These are phyloP conservation scores for Tulasnella sp. DNA, from an alignment of 768 basidiomycete species.

Conservation along the genomic window DNA sequence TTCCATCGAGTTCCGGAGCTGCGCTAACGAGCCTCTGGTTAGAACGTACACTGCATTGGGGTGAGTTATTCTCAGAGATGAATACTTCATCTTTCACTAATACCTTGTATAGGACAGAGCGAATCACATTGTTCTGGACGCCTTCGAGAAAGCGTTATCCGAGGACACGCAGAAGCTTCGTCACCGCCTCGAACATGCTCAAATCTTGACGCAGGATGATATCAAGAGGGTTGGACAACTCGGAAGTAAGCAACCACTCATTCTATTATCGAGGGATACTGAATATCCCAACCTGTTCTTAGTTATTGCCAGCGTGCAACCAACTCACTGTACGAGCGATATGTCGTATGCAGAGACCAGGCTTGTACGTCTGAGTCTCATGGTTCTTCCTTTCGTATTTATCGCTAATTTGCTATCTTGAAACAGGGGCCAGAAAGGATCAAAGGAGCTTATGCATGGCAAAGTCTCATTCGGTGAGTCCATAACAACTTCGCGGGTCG, in stretches of 20 bases:
- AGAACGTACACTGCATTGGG: slow-evolving; percentile 89
- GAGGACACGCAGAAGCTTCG: slow-evolving; percentile 35
- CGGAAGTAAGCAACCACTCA: slow-evolving; percentile 52
- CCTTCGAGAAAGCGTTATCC: slow-evolving; percentile 67
- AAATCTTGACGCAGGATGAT: slow-evolving; percentile 73
- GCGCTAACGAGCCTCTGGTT: neutral
- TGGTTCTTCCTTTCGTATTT: neutral
- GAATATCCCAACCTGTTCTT: neutral
- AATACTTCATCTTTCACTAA: neutral
- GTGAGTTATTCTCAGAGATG: slow-evolving; percentile 16
- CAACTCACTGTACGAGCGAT: slow-evolving; percentile 85
- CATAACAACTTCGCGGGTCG: neutral
- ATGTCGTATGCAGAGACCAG: slow-evolving; percentile 90
- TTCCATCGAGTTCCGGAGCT: neutral
- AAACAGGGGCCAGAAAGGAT: slow-evolving; percentile 72
- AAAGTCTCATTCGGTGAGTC: slow-evolving; percentile 64
- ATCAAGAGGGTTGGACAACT: slow-evolving; percentile 63
- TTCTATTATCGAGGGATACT: neutral
- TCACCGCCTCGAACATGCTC: slow-evolving; percentile 88
- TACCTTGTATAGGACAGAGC: slow-evolving; percentile 56
- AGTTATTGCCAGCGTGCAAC: slow-evolving; percentile 92
- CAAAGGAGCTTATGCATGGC: slow-evolving; percentile 87
- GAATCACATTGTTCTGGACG: slow-evolving; percentile 75
- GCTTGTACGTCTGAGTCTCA: slow-evolving; percentile 45
- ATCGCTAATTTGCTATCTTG: neutral